A percentile compares a stretch with the other conserved stretches of the same genome.
phyloP scores from a whole-genome alignment of 1,284 basidiomycete species.

The Fomitopsis betulina region DNA sequence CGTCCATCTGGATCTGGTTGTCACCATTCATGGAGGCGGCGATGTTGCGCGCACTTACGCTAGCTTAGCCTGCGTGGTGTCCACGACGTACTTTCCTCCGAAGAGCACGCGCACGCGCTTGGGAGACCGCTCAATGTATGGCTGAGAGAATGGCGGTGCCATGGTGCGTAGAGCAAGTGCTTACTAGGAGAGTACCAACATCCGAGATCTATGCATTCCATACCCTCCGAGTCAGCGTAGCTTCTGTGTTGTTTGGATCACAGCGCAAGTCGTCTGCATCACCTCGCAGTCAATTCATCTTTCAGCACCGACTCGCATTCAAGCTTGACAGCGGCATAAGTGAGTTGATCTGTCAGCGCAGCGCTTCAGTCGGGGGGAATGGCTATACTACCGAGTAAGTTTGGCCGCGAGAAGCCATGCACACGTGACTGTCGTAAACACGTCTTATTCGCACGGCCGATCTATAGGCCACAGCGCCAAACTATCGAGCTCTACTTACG shows the following conservation, averaged over 20 bases:
- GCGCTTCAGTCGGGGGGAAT: too few species aligned
- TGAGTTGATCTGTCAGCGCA: too few species aligned
- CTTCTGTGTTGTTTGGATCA: too few species aligned
- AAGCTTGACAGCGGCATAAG: too few species aligned
- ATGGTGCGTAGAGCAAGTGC: slow-evolving; percentile 1
- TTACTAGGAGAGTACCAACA: too few species aligned
- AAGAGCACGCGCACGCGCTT: slow-evolving; percentile 54
- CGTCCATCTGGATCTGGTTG: slow-evolving; percentile 44
- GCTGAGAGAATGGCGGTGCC: slow-evolving; percentile 20
- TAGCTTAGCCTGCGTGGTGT: slow-evolving; percentile 48
- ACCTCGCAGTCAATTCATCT: too few species aligned
- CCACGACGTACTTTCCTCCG: slow-evolving; percentile 46
- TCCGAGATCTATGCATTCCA: neutral
- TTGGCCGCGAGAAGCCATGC: slow-evolving; percentile 2
- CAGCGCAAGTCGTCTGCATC: too few species aligned
- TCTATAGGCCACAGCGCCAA: neutral
- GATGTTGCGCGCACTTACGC: slow-evolving; percentile 38
- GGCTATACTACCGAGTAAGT: too few species aligned
- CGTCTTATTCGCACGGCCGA: neutral
- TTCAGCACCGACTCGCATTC: too few species aligned
- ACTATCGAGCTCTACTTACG: neutral
- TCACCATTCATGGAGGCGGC: neutral
- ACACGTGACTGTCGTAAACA: slow-evolving; percentile 4
- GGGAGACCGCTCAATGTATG: slow-evolving; percentile 23
- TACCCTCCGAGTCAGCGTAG: too few species aligned